These are phyloP conservation scores for Pythium inflatum DNA, from an alignment of 352 stramenopile genomes.

Conservation along the genomic window DNA sequence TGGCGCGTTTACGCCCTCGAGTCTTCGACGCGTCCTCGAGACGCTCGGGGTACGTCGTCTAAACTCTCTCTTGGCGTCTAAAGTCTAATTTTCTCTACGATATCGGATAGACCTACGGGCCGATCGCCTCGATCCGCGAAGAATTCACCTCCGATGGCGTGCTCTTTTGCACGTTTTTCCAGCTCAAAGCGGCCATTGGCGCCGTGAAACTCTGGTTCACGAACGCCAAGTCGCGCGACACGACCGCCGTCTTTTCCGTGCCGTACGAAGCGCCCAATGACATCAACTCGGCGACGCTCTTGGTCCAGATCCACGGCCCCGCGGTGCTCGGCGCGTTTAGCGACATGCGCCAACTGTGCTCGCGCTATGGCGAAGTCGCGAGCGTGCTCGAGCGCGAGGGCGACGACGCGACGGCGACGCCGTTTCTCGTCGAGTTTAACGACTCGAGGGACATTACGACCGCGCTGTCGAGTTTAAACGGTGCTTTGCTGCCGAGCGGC, in stretches of 20 bases:
- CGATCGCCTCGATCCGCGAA: conserved; percentile 48
- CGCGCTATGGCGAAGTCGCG: conserved; percentile 70
- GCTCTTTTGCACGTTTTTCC: conserved; percentile 78
- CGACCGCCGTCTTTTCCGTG: conserved; percentile 61
- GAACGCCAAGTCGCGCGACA: conserved; percentile 20
- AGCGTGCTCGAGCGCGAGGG: conserved; percentile 57
- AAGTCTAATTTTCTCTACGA: too few relatives aligned
- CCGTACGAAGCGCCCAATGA: conserved; percentile 72
- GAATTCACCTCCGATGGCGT: conserved; percentile 60
- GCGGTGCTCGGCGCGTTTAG: conserved; percentile 27
- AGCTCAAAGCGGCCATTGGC: conserved; percentile 66
- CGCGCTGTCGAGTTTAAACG: conserved; percentile 47
- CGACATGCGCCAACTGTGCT: conserved; percentile 70
- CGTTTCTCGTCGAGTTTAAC: conserved; percentile 79
- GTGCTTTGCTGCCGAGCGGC: conserved; percentile 39
- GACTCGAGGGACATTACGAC: conserved; percentile 56
- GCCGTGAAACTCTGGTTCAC: conserved; percentile 58
- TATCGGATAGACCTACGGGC: conserved; percentile 56
- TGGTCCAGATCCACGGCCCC: conserved; percentile 45
- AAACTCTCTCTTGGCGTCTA: too few relatives aligned
- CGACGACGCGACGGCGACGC: conserved; percentile 41
- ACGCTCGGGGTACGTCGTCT: conserved; percentile 53
- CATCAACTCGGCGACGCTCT: conserved; percentile 64
- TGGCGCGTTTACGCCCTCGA: conserved; percentile 39
- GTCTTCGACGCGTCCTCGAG: conserved; percentile 54